phyloP scores from a whole-genome alignment of 2,329 filamentous ascomycete species.

The Penicillium capsulatum region DNA sequence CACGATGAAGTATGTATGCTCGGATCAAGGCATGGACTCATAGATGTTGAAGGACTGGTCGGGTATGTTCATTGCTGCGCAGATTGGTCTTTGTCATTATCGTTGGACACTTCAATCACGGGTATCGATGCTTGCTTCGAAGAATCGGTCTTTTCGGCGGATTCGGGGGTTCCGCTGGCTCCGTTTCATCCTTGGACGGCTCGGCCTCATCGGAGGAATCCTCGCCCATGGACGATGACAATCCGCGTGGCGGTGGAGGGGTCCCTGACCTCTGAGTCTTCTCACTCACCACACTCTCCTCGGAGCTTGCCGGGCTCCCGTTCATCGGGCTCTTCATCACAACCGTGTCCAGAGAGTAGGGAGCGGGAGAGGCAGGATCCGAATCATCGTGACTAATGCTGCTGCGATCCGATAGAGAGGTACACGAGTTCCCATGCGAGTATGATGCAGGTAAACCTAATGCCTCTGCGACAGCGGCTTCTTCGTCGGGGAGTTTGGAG shows the following conservation, averaged over 20 bases:
- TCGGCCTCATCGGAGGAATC: constrained; percentile 7
- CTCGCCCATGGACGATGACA: constrained; percentile 1
- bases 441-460: constrained; percentile 41
- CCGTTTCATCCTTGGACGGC: not conserved
- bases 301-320: constrained; percentile 25
- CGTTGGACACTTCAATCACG: constrained; percentile 22
- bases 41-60: no score
- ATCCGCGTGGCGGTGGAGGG: no score
- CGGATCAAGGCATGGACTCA: no score
- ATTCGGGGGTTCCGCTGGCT: not conserved
- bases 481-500: constrained; percentile 45
- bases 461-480: constrained; percentile 49
- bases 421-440: constrained; percentile 28
- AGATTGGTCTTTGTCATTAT: constrained; percentile 5
- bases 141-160: not conserved
- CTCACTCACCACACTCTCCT: constrained; percentile 18
- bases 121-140: constrained; percentile 14
- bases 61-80: no score
- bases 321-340: constrained; percentile 22
- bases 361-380: constrained; percentile 21
- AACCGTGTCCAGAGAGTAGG: constrained; percentile 22
- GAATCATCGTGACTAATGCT: constrained; percentile 31
- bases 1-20: no score
- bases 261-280: no score
- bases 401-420: constrained; percentile 33